phyloP scores from a whole-genome alignment of 2,329 filamentous ascomycete species.

The Trichoderma sp. region DNA sequence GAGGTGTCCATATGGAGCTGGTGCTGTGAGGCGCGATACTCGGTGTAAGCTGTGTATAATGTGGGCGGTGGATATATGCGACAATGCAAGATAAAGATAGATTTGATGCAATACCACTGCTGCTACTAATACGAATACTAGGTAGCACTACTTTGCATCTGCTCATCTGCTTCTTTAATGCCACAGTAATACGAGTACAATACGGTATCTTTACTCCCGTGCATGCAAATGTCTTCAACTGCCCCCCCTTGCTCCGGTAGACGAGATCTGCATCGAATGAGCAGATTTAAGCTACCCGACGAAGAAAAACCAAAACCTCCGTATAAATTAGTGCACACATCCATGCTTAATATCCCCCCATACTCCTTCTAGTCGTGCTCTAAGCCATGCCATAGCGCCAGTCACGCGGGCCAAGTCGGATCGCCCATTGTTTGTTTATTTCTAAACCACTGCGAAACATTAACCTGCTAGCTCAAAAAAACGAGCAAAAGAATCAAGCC shows the following conservation, averaged over 20 bases:
- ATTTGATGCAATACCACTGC: too few relatives aligned
- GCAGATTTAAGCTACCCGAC: neutral
- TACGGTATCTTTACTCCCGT: neutral
- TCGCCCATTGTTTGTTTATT: conserved; percentile 3
- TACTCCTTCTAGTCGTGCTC: neutral
- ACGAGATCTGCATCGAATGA: neutral
- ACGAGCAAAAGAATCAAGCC: neutral
- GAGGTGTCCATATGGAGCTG: neutral
- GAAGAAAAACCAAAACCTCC: neutral
- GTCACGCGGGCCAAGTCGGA: conserved; percentile 1
- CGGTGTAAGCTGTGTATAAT: neutral
- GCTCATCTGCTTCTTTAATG: neutral
- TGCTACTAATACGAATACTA: too few relatives aligned
- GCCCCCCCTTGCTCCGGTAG: neutral
- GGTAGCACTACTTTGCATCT: too few relatives aligned
- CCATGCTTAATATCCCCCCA: neutral
- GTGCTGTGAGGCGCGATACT: neutral
- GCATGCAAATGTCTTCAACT: neutral
- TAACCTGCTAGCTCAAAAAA: neutral
- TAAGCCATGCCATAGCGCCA: neutral
- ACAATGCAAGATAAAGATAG: neutral
- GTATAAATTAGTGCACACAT: neutral
- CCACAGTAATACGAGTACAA: neutral
- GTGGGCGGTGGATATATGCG: neutral
- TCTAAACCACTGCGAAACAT: neutral